phyloP scores from a whole-genome alignment of 306 rosid genomes.

The Styphnolobium japonicum region DNA sequence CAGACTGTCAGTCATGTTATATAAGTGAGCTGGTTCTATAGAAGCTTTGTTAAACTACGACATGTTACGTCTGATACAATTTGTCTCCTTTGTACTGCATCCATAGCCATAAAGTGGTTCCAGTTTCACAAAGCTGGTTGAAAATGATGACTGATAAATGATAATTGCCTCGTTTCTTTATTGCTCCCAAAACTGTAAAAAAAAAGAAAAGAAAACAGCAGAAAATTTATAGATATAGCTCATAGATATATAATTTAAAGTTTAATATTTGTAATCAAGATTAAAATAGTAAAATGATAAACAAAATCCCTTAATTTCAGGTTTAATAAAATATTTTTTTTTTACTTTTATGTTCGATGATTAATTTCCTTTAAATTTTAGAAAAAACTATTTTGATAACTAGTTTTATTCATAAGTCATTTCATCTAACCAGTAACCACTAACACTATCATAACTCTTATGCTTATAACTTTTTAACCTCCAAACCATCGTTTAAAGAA shows the following conservation, averaged over 20 bases:
- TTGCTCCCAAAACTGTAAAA: background rate
- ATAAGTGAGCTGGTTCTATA: constrained; percentile 20
- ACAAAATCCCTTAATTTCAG: background rate
- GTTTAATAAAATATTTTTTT: background rate
- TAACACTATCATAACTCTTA: background rate
- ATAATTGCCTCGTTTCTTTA: background rate
- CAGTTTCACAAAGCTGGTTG: background rate
- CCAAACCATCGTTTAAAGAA: background rate
- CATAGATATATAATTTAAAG: background rate
- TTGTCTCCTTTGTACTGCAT: constrained; percentile 11
- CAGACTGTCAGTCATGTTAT: constrained; percentile 30
- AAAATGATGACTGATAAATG: background rate
- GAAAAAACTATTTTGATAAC: background rate
- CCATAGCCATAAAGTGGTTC: background rate
- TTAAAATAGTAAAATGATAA: background rate
- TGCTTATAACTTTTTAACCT: background rate
- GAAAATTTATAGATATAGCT: background rate
- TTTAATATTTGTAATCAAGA: too few relatives aligned
- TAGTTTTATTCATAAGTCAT: background rate
- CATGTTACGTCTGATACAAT: constrained; percentile 21
- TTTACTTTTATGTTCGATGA: background rate
- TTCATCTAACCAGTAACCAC: background rate
- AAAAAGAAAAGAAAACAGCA: background rate
- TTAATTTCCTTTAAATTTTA: background rate
- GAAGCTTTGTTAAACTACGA: constrained; percentile 5